Base-by-base conservation (phyloP, 2,329 filamentous ascomycete genomes). In the Volutella citrinella region DNA sequence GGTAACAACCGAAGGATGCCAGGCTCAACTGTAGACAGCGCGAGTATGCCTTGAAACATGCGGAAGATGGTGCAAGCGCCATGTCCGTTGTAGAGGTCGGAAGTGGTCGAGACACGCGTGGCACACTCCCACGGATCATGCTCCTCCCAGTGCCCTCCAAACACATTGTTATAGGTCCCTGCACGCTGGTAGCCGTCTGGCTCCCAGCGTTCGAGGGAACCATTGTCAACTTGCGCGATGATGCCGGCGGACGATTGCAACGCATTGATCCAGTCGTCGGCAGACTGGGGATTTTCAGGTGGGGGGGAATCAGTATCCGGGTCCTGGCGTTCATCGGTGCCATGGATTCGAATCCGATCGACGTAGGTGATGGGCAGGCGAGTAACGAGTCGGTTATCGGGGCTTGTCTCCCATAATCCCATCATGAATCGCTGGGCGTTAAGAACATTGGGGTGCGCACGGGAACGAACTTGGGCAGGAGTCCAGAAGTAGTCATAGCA, bases 401-500 rank as follows among this genome's bases (percentile, higher is more conserved):
- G 61, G 25, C 60, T 63, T 19, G 62, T 60, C 39, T 83, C 76
- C 82, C 83, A 87, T 18, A 85, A 63, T 9, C 70, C 66, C 69
- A 84, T 80, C 55, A 83, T 72, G 51, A 83, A 86, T 21, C 70
- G 67, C 61, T 87, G 82, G 3, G 81, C 72, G 22, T 64, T 64
- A 24, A 86, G 65, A 40, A 86, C 70, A 45, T 76, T 72, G 5
- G 80, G 76, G 46, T 87, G 78, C 1, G 78, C 76, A 16, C 82
- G 75, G n/a, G 80, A 78, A 48, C 76, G 72, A 34, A 82, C 72
- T 60, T 87, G 82, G 2, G 80, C 75, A 0, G 80, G 80, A 6
- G 81, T 82, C 82, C 82, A 86, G 63, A 84, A 86, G 50, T 85
- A 74, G 58, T 86, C 82, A 59, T 81, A 85, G 32, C 84, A 84